Base-by-base conservation (phyloP, 2,329 filamentous ascomycete species). In the Cordyceps cicadae region DNA sequence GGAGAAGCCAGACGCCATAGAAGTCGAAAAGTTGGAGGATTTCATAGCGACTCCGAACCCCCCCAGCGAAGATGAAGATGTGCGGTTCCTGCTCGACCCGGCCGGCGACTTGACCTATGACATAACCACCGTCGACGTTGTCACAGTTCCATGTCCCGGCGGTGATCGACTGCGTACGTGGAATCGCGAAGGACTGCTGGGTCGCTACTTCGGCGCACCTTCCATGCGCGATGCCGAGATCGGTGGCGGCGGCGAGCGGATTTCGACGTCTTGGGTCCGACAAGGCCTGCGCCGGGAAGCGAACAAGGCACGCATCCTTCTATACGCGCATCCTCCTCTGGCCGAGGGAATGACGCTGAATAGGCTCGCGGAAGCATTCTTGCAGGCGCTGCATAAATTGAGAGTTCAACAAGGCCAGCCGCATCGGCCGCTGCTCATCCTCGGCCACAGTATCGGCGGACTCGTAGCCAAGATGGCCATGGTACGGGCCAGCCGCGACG, bases 361-460 rank as follows among this genome's bases (percentile, higher is more conserved):
- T 3, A 63, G 65, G 0, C 70, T 83, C 26, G 79, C 81, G 1
- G 73, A 77, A 21, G 76, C 78, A 49, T 66, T 84, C 50, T 66
- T 84, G 14, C 69, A 76, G 4, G 74, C 81, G 29, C 63, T 83
- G 12, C 64, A 64, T 29, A 69, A 64, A 41, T 66, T 76, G 56
- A 69, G 78, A 24, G 63, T 62, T 5, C 67, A 65, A 0, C 70
- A 72, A 67, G 70, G 69, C 21, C 70, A 70, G 48, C 71, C 72
- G 1, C 50, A 21, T 7, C 77, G 84, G 5, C 84, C 84, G 0
- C 65, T 87, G 2, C 77, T 87, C 62, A 85, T 87, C 66, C 75
- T 87, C 14, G 83, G 78, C 12, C 84, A 87, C 61, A 85, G 83
- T 52, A 75, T 86, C 6, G 84, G 84, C 1, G 84, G 84, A 0